Evolutionary conservation across 192 early-diverging fungal species (phyloP), one percentile per base, ranked within the genome.

Genomic region (Gaertneriomyces sp.): DNA sequence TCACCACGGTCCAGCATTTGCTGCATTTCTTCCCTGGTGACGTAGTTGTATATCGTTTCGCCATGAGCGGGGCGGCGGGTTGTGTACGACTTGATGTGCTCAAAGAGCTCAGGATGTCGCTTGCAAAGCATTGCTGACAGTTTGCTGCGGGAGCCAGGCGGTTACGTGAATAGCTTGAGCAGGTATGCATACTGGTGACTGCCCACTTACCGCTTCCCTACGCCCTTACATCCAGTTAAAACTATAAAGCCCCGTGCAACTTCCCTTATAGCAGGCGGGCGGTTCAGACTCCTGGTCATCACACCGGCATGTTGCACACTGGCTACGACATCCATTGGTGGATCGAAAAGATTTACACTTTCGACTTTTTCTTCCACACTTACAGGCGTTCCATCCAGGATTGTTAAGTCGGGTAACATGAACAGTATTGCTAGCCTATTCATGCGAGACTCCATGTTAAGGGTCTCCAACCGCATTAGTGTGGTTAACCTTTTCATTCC

Each of bases 31-130:
- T 33, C 60, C n/a, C 63, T 40, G 14, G 67, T 51, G 5, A 80
- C 77, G 62, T 85, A 86, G 16, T 76, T 70, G 60, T 86, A 85
- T 47, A 81, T 60, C 19, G 71, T 68, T 54, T 86, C 85, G 8
- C 77, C 81, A 47, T 63, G 64, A 4, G 82, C 68, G 14, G 83
- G 82, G 10, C 45, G 63, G 17, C 85, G 71, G 10, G 85, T 83
- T 7, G 85, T 86, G 61, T 85, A 80, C 4, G 79, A 79, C 11
- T 81, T 68, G 6, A 66, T 58, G 44, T 69, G 41, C 4, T 73
- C 79, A 58, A 75, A 86, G 7, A 82, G 66, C 38, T 77, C 65
- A 5, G 82, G 82, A 49, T 69, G 74, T 11, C 76, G 25, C 25
- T 33, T 33, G 25, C 25, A 33, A 33, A 33, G 25, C 25, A 33